A percentile compares a stretch with the other conserved stretches of the same genome.
phyloP scores from a whole-genome alignment of 805 yeast genomes.

The Candida qinlingensis region DNA sequence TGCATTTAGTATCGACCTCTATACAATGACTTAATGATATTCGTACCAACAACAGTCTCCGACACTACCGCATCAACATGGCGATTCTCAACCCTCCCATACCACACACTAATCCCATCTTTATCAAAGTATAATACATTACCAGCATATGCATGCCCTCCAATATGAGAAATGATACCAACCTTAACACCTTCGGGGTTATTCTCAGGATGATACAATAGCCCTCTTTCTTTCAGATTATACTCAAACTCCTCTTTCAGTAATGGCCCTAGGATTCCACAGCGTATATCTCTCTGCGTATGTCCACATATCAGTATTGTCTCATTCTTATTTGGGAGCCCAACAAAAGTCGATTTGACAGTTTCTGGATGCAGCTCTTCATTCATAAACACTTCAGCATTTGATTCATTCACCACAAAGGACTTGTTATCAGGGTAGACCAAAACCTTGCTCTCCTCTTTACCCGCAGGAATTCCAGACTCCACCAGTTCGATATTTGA shows the following conservation, averaged over 20 bases:
- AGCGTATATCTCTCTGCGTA: constrained; percentile 52
- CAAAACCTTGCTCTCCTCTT: constrained; percentile 25
- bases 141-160: constrained; percentile 87
- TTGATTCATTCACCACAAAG: constrained; percentile 17
- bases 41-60: constrained; percentile 44
- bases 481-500: constrained; percentile 37
- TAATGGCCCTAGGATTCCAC: constrained; percentile 64
- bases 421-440: constrained; percentile 51
- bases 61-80: constrained; percentile 61
- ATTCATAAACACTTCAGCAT: constrained; percentile 33
- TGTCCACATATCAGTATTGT: constrained; percentile 64
- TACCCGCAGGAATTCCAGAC: constrained; percentile 1
- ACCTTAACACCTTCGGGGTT: constrained; percentile 31
- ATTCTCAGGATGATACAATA: constrained; percentile 23
- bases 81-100: constrained; percentile 65
- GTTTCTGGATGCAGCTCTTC: constrained; percentile 34
- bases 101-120: constrained; percentile 50
- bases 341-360: not conserved
- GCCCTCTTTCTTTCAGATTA: constrained; percentile 32
- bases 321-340: constrained; percentile 11
- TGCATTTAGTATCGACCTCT: constrained; percentile 35
- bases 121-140: constrained; percentile 56
- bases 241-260: constrained; percentile 43
- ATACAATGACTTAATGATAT: constrained; percentile 50
- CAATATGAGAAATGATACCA: constrained; percentile 68